Percentiles rank a stretch among this genome's conserved stretches.
Conservation (phyloP, 1,139 yeast genomes). For the Debaryomyces udenii region DNA sequence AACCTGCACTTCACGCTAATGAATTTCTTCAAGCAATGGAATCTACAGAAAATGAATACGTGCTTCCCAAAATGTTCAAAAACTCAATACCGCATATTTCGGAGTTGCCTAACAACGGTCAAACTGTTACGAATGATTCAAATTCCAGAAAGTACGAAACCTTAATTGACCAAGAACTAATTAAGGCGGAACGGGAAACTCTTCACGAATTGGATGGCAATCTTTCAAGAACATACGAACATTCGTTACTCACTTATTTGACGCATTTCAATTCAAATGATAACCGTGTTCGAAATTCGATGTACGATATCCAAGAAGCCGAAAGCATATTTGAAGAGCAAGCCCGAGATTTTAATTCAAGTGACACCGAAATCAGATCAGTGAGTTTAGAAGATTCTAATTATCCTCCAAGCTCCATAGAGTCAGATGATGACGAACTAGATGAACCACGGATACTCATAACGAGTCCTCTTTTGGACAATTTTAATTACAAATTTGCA, state of each 20-base stretch:
- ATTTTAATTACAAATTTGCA: conserved; percentile 15
- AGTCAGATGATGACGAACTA: neutral
- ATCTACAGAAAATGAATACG: neutral
- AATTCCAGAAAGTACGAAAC: conserved; percentile 11
- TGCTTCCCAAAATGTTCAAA: neutral
- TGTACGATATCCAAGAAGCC: conserved; percentile 12
- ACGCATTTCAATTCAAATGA: conserved; percentile 14
- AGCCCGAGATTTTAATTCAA: neutral
- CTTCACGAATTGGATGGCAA: conserved; percentile 23
- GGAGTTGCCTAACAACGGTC: conserved; percentile 3
- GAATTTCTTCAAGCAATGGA: neutral
- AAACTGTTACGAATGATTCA: neutral
- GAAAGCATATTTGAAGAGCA: conserved; percentile 10
- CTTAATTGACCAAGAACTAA: conserved; percentile 16
- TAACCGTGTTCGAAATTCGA: conserved; percentile 10
- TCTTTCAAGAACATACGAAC: conserved; percentile 27
- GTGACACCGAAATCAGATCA: neutral
- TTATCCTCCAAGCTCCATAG: neutral
- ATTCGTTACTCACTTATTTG: conserved; percentile 20
- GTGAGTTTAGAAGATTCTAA: neutral
- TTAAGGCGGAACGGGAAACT: conserved; percentile 13
- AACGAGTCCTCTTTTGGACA: conserved; percentile 8
- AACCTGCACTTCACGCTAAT: neutral
- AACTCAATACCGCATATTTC: conserved; percentile 14
- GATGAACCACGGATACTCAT: neutral